Evolutionary conservation across 2,329 filamentous ascomycete genomes (phyloP).

Genomic region (Botrytis aclada): DNA sequence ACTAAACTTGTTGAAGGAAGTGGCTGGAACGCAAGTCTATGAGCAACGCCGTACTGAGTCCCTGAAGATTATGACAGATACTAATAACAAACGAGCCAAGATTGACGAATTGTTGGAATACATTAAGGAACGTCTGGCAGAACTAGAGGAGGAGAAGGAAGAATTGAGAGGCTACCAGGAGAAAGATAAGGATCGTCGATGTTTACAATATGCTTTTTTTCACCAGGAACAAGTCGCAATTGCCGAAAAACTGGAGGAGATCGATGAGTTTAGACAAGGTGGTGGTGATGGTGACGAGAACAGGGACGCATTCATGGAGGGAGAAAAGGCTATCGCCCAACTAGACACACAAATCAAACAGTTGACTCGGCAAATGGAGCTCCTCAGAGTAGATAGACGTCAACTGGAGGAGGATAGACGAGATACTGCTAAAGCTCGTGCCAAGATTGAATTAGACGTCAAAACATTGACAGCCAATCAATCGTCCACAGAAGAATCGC

Average conservation of each 20-base stretch:
- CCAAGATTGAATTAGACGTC: slow-evolving; percentile 81
- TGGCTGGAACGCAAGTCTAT: slow-evolving; percentile 97
- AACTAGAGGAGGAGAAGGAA: slow-evolving; percentile 96
- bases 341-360: slow-evolving; percentile 78
- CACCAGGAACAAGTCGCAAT: slow-evolving; percentile 83
- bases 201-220: slow-evolving; percentile 92
- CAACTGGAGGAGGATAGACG: slow-evolving; percentile 89
- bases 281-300: slow-evolving; percentile 83
- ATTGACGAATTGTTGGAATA: slow-evolving; percentile 90
- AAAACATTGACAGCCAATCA: slow-evolving; percentile 83
- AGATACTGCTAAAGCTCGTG: slow-evolving; percentile 73
- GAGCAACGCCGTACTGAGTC: slow-evolving; percentile 89
- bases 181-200: slow-evolving; percentile 87
- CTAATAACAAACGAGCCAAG: slow-evolving; percentile 88
- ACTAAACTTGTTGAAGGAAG: slow-evolving; percentile 87
- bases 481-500: slow-evolving; percentile 70
- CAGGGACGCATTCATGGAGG: slow-evolving; percentile 69
- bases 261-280: slow-evolving; percentile 77
- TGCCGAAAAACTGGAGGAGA: slow-evolving; percentile 70
- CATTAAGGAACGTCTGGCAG: slow-evolving; percentile 83
- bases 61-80: slow-evolving; percentile 94
- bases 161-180: slow-evolving; percentile 92
- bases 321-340: slow-evolving; percentile 73
- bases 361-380: slow-evolving; percentile 76
- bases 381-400: slow-evolving; percentile 77